Base-by-base conservation (phyloP, 2,329 filamentous ascomycete genomes). In the Akanthomyces dipterigenus region DNA sequence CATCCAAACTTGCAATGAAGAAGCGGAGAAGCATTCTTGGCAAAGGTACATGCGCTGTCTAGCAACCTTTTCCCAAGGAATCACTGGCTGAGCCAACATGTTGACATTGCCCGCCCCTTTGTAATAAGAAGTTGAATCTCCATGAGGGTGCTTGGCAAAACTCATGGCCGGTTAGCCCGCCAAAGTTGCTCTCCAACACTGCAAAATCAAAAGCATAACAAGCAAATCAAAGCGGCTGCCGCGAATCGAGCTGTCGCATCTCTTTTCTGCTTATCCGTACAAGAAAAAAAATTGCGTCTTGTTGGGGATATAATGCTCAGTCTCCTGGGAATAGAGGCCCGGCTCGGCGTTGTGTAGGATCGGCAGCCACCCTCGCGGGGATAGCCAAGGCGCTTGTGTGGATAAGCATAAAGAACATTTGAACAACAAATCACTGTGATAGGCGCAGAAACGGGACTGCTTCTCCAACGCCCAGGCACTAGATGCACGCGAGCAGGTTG, bases 1-100 rank as follows among this genome's bases (percentile, higher is more conserved):
- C 38, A 42, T 59, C 20, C 18, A 20, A 49, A 46, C 14, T 18
- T 34, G 54, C 42, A 26, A 49, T 11, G n/a, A n/a, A 28, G 56
- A 36, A 58, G 56, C 46, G 56, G 56, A 59, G 34, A 59, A 59
- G 56, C 7, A 3, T 36, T 53, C 56, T 59, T 59, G 56, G 56
- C 56, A 53, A 24, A 40, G 11, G n/a, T 14, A 9, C 26, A 9
- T 34, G 40, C 48, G 24, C 55, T 45, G 45, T 11, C 28, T 28
- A 5, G 24, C 38, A 14, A 45, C 28, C 26, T 28, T n/a, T 7
- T 24, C 16, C n/a, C 31, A 40, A 42, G 16, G 20, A 34, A 49
- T 49, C 34, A 16, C 20, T 31, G 24, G 34, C 12, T 28, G 22
- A 18, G 3, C 36, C 34, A 50, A 22, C 40, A 58, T 50, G 55